Evolutionary conservation across 345 rosid species (phyloP).

Genomic region (Syzygium aqueum): DNA sequence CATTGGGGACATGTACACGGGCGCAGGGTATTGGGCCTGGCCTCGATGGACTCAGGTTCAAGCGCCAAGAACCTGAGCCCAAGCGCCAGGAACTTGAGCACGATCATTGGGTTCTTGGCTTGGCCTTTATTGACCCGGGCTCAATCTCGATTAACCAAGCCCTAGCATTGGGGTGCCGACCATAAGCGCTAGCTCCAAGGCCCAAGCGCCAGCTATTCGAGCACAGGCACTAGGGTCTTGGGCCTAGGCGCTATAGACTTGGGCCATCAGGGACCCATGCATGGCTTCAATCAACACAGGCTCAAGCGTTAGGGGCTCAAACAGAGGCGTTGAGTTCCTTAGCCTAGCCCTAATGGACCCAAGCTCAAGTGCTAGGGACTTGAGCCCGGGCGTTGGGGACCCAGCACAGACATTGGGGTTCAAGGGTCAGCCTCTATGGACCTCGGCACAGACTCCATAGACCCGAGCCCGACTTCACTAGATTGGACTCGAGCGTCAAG

Average conservation of each 20-base stretch:
- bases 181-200: not conserved
- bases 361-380: not conserved
- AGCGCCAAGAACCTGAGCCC: too few relatives aligned
- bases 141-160: not conserved
- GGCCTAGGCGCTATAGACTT: fast-evolving
- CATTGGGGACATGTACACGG: fast-evolving
- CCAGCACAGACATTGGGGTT: fast-evolving
- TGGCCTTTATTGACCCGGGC: fast-evolving
- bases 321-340: not conserved
- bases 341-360: not conserved
- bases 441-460: not conserved
- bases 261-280: not conserved
- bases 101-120: fast-evolving
- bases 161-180: fast-evolving
- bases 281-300: not conserved
- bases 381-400: fast-evolving
- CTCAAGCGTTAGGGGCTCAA: fast-evolving
- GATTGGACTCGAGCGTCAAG: fast-evolving
- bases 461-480: not conserved
- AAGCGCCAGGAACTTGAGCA: fast-evolving
- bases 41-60: not conserved
- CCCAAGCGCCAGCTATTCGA: fast-evolving
- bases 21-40: fast-evolving
- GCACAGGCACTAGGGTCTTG: not conserved
- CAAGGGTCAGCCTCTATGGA: not conserved